Evolutionary conservation across 139 green algal species (phyloP).

Genomic region (Micractinium conductrix): DNA sequence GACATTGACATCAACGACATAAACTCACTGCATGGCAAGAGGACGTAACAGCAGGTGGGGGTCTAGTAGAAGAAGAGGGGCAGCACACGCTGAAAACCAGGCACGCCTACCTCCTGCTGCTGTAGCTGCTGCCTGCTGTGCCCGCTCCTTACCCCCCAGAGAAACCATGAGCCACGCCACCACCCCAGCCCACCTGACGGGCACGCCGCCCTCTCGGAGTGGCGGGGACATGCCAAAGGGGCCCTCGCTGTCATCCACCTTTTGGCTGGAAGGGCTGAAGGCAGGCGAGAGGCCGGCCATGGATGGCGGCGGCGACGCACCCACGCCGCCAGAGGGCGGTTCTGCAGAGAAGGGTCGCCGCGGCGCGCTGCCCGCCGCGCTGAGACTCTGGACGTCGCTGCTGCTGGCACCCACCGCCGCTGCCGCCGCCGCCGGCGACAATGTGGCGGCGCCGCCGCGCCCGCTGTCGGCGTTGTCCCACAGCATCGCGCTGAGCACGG

Average conservation of each 20-base stretch:
- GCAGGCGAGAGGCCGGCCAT: not conserved
- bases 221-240: too few species aligned
- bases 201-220: not conserved
- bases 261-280: not conserved
- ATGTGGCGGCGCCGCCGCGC: not conserved
- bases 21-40: not conserved
- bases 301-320: not conserved
- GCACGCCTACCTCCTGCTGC: too few species aligned
- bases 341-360: not conserved
- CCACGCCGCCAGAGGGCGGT: not conserved
- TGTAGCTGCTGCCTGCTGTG: not conserved
- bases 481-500: not conserved
- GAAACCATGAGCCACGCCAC: too few species aligned
- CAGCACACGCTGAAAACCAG: not conserved
- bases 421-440: not conserved
- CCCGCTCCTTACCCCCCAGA: too few species aligned
- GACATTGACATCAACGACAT: not conserved
- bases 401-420: too few species aligned
- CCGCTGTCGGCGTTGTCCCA: not conserved
- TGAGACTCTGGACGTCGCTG: not conserved
- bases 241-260: not conserved
- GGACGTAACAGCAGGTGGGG: too few species aligned
- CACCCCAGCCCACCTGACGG: not conserved
- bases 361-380: not conserved
- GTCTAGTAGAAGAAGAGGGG: too few species aligned